phyloP scores from a whole-genome alignment of 805 yeast genomes.

The Lipomyces mesembrius region DNA sequence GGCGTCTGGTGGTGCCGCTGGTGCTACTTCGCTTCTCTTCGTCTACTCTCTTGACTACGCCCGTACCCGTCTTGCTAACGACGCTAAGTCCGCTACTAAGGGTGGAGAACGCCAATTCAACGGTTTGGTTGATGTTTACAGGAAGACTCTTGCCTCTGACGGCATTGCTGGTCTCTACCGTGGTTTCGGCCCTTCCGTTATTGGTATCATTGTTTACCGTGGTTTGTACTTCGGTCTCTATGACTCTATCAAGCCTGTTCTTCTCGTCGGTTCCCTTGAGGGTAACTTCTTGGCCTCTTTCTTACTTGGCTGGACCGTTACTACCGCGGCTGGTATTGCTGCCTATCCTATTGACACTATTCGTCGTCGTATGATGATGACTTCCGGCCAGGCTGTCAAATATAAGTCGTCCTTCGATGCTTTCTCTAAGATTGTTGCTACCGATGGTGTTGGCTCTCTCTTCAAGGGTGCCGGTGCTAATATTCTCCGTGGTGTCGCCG shows the following conservation, averaged over 20 bases:
- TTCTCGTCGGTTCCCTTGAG: constrained; percentile 91
- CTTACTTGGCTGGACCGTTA: constrained; percentile 96
- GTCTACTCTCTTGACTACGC: constrained; percentile 98
- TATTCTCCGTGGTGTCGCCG: constrained; percentile 99
- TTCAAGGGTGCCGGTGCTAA: constrained; percentile 99
- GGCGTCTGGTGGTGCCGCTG: constrained; percentile 98
- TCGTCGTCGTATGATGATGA: constrained; percentile 99
- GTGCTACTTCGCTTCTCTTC: constrained; percentile 91
- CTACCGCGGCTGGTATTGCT: constrained; percentile 98
- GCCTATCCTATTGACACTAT: constrained; percentile 99
- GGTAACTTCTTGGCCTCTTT: constrained; percentile 94
- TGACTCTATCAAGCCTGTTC: constrained; percentile 95
- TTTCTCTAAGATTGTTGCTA: constrained; percentile 87
- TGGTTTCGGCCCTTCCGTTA: constrained; percentile 98
- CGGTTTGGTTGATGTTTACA: constrained; percentile 96
- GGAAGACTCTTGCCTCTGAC: constrained; percentile 91
- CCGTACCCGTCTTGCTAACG: constrained; percentile 98
- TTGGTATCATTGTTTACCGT: constrained; percentile 98
- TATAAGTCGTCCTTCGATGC: constrained; percentile 95
- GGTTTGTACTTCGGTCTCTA: constrained; percentile 98
- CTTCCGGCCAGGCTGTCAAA: constrained; percentile 98
- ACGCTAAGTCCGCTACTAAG: constrained; percentile 82
- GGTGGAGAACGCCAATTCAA: constrained; percentile 97
- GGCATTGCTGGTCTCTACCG: constrained; percentile 99
- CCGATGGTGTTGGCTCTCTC: constrained; percentile 90